Percentiles rank a stretch among this genome's conserved stretches.
These are phyloP conservation scores for Castanea mollissima DNA, from an alignment of 306 rosid species.

Conservation along the genomic window DNA sequence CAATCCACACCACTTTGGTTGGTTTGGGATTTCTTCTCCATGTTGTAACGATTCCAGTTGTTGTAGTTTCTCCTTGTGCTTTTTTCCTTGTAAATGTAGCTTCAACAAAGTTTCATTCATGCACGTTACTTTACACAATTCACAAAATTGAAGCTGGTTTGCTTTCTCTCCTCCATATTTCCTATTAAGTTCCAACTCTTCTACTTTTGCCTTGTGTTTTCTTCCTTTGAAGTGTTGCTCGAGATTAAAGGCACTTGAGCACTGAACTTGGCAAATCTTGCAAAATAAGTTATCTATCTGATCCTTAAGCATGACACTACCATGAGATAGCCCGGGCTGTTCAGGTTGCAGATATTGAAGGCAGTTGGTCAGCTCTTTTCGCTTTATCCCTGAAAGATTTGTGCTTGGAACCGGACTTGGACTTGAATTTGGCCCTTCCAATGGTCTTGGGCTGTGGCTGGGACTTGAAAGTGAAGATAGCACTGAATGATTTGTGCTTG, in stretches of 20 bases:
- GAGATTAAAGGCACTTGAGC: constrained; percentile 19
- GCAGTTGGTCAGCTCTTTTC: constrained; percentile 8
- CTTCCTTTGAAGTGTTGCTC: constrained; percentile 28
- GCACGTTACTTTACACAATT: constrained; percentile 15
- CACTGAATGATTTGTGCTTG: constrained; percentile 1
- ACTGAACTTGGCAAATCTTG: constrained; percentile 12
- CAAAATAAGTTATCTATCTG: neutral
- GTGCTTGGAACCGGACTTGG: constrained; percentile 5
- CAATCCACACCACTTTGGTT: constrained; percentile 24
- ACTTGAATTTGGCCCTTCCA: constrained; percentile 1
- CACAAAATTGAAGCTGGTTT: constrained; percentile 23
- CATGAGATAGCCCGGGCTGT: neutral
- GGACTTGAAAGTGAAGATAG: neutral
- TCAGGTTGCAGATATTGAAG: neutral
- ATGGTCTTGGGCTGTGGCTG: neutral
- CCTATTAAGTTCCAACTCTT: neutral
- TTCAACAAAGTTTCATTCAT: constrained; percentile 21
- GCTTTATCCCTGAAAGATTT: constrained; percentile 11
- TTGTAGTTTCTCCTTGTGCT: constrained; percentile 11
- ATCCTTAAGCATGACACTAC: neutral
- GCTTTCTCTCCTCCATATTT: neutral
- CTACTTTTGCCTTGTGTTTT: constrained; percentile 21
- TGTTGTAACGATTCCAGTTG: neutral
- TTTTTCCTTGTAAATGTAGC: constrained; percentile 22
- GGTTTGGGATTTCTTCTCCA: constrained; percentile 7